These are phyloP conservation scores for Pezicula radicicola DNA, from an alignment of 2,329 filamentous ascomycete genomes.

Conservation along the genomic window DNA sequence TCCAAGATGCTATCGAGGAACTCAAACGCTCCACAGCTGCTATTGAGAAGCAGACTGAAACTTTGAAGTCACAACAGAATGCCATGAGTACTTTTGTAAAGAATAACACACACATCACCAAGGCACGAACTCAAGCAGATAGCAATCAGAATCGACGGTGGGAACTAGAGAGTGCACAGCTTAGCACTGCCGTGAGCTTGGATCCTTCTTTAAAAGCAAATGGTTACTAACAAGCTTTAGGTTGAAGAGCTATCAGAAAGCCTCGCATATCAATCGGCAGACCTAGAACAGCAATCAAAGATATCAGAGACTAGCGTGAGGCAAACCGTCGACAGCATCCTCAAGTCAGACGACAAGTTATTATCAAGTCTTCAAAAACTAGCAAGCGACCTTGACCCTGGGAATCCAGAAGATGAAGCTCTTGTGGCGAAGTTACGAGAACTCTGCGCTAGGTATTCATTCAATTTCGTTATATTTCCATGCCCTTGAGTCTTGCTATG, in stretches of 20 bases:
- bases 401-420: slow-evolving; percentile 48
- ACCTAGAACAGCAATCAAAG: slow-evolving; percentile 49
- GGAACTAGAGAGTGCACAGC: slow-evolving; percentile 36
- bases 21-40: slow-evolving; percentile 62
- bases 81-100: slow-evolving; percentile 53
- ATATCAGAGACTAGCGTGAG: slow-evolving; percentile 42
- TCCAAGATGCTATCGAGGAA: slow-evolving; percentile 58
- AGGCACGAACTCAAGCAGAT: slow-evolving; percentile 33
- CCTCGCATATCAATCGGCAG: slow-evolving; percentile 42
- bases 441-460: slow-evolving; percentile 46
- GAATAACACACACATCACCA: slow-evolving; percentile 33
- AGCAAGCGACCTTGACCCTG: slow-evolving; percentile 54
- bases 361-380: slow-evolving; percentile 65
- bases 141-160: slow-evolving; percentile 33
- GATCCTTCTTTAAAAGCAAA: neutral
- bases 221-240: slow-evolving; percentile 26
- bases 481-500: neutral
- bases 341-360: slow-evolving; percentile 63
- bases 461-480: neutral
- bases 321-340: slow-evolving; percentile 44
- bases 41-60: slow-evolving; percentile 62
- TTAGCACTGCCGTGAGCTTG: slow-evolving; percentile 38
- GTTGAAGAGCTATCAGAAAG: slow-evolving; percentile 46
- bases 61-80: slow-evolving; percentile 58
- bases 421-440: slow-evolving; percentile 57